Base-by-base conservation (phyloP, 1,284 basidiomycete genomes). In the Grifola frondosa region DNA sequence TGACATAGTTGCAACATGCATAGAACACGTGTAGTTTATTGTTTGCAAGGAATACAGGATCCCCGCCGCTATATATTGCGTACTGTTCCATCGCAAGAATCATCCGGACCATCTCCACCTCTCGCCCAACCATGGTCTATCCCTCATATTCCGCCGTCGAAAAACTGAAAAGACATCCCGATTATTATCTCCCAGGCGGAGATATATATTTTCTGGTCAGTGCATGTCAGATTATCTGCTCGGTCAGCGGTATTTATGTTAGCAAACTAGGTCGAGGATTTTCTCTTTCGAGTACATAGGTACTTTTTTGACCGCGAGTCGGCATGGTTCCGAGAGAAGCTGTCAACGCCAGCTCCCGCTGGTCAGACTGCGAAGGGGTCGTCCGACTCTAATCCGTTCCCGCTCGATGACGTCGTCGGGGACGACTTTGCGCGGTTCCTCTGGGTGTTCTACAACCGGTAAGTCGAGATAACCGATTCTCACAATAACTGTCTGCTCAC, bases 391-490 rank as follows among this genome's bases (percentile, higher is more conserved):
- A 70, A 60, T 17, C 74, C 81, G 0, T 73, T 79, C 29, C 62
- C 71, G 3, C 65, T 86, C 6, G 69, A 77, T 3, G 68, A 75
- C 9, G 67, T 77, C 4, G 61, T 57, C 0, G 57, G 68, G 0
- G 56, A 64, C 0, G 77, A 83, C 5, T 84, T 86, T 44, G 68
- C 70, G 0, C 65, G 68, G 1, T 75, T 86, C 13, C 52, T 84
- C 0, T 84, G 83, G 81, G 77, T 86, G 0, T 85, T 84, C 59
- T 86, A 85, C 33, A 79, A 84, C 31, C 73, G 73, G 81, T 84
- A 57, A 56, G 78, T 73, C 8, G 16, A 16, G 5, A n/a, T 73
- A n/a, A 3, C 24, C 9, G 13, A 3, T 21, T 16, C 6, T 4
- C 6, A 13, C 35, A 10, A n/a, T 11, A 11, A n/a, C n/a, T n/a